Evolutionary conservation across 192 early-diverging fungal genomes (phyloP).

Genomic region (Gamsiella multidivaricata): DNA sequence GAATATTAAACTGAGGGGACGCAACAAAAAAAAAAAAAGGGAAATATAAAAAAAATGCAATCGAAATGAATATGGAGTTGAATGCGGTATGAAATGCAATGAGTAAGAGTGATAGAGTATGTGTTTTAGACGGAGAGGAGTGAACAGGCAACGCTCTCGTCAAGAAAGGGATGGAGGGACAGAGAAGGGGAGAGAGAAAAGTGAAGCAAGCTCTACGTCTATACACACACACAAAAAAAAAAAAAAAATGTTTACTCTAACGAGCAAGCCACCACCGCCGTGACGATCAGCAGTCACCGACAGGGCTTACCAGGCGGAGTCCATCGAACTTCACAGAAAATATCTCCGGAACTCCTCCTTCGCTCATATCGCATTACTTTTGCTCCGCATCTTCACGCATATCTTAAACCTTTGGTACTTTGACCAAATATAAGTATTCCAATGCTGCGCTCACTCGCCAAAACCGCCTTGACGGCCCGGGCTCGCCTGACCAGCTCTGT

Average conservation of each 20-base stretch:
- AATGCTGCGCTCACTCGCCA: constrained; percentile 47
- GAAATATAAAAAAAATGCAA: constrained; percentile 11
- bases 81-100: constrained; percentile 8
- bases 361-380: neutral
- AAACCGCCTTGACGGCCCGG: constrained; percentile 39
- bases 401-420: no score
- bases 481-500: constrained; percentile 7
- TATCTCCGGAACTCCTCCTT: neutral
- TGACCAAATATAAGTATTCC: neutral
- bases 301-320: no score
- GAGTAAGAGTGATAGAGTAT: neutral
- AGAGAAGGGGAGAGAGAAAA: no score
- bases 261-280: constrained; percentile 5
- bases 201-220: no score
- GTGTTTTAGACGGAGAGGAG: neutral
- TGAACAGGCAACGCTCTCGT: no score
- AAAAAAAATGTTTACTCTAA: neutral
- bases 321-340: neutral
- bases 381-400: no score
- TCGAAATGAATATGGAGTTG: neutral
- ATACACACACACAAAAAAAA: no score
- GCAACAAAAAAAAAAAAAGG: constrained; percentile 2
- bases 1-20: neutral
- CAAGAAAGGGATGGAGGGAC: no score
- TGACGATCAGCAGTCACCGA: constrained; percentile 4